Conservation (phyloP, 441 rosid genomes). For the Corymbia calophylla region DNA sequence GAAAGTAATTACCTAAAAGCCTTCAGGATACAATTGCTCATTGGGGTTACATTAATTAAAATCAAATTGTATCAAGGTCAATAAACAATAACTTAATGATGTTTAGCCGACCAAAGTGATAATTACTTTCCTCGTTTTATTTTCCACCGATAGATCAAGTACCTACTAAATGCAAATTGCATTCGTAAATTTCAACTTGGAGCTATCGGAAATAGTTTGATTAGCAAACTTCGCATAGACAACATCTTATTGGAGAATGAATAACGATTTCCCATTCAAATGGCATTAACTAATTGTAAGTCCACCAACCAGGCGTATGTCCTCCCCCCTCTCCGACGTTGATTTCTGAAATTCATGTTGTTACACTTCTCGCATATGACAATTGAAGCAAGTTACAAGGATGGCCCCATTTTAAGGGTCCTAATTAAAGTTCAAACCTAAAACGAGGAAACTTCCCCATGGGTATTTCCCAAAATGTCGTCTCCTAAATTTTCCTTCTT, state of each 20-base stretch:
- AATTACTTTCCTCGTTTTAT: not conserved
- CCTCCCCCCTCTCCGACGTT: not conserved
- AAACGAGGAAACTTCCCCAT: too few species aligned
- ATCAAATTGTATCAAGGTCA: too few species aligned
- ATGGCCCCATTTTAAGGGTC: not conserved
- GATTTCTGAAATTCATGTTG: not conserved
- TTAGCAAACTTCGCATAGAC: not conserved
- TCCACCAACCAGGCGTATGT: not conserved
- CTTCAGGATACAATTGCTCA: too few species aligned
- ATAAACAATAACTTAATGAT: too few species aligned
- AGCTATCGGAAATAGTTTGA: not conserved
- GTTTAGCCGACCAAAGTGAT: too few species aligned
- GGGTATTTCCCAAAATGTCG: not conserved
- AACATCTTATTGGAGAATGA: not conserved
- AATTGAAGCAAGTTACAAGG: not conserved
- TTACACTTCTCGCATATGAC: not conserved
- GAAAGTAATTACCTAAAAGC: too few species aligned
- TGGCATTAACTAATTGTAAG: not conserved
- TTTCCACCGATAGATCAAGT: too few species aligned
- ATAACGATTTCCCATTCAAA: not conserved
- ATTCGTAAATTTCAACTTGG: not conserved
- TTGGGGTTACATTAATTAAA: too few species aligned
- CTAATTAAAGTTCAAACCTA: not conserved
- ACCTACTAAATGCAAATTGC: not conserved
- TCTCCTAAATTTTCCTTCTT: too few species aligned